Evolutionary conservation across 2,329 filamentous ascomycete species (phyloP).

Genomic region (Phialocephala subalpina): DNA sequence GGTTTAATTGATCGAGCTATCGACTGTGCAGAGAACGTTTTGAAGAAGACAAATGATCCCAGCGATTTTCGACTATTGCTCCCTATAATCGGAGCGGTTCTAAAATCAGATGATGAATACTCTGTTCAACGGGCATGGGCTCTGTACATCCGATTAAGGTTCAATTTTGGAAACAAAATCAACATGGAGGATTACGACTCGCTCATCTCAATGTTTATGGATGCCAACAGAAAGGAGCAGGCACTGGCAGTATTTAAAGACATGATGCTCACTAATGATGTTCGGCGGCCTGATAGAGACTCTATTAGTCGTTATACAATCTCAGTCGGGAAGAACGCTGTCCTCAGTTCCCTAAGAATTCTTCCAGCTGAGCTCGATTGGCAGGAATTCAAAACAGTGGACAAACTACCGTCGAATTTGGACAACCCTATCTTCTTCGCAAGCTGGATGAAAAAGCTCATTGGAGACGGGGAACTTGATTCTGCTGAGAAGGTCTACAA

Average conservation of each 20-base stretch:
- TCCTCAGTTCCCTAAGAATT: slow-evolving; percentile 32
- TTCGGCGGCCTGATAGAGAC: slow-evolving; percentile 28
- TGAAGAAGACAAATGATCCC: slow-evolving; percentile 51
- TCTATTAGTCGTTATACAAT: slow-evolving; percentile 35
- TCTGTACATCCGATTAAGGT: slow-evolving; percentile 70
- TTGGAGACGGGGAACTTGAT: slow-evolving; percentile 74
- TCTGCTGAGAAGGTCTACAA: slow-evolving; percentile 77
- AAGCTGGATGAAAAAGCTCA: slow-evolving; percentile 87
- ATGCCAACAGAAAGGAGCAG: slow-evolving; percentile 68
- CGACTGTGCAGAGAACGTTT: slow-evolving; percentile 61
- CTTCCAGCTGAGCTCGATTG: slow-evolving; percentile 46
- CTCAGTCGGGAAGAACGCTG: slow-evolving; percentile 17
- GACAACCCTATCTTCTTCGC: slow-evolving; percentile 84
- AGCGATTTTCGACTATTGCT: slow-evolving; percentile 66
- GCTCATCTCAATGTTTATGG: slow-evolving; percentile 75
- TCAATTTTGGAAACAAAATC: slow-evolving; percentile 66
- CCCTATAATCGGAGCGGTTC: slow-evolving; percentile 73
- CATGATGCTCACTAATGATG: slow-evolving; percentile 70
- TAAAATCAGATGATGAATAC: slow-evolving; percentile 56
- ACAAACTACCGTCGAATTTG: slow-evolving; percentile 58
- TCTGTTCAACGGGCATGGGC: slow-evolving; percentile 68
- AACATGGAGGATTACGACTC: slow-evolving; percentile 79
- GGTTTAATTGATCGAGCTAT: slow-evolving; percentile 68
- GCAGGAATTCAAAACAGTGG: slow-evolving; percentile 45
- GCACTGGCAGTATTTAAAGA: slow-evolving; percentile 84